Conservation (phyloP, 2,329 filamentous ascomycete species). For the Stagonosporopsis vannaccii region DNA sequence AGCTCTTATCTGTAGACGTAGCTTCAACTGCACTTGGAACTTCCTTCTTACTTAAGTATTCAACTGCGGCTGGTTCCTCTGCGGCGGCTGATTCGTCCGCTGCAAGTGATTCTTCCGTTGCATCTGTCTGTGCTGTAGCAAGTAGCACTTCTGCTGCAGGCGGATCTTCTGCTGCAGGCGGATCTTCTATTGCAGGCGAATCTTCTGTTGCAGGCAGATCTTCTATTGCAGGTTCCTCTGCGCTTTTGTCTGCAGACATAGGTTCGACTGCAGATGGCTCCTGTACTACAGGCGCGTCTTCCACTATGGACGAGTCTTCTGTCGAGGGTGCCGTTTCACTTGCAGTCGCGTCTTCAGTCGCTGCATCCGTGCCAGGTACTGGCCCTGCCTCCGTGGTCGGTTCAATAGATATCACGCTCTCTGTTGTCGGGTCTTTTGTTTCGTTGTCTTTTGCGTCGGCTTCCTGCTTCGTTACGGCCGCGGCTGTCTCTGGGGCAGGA, state of each 20-base stretch:
- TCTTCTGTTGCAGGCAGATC: neutral
- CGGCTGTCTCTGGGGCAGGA: slow-evolving; percentile 3
- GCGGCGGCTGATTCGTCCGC: neutral
- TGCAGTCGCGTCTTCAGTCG: neutral
- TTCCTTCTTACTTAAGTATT: neutral
- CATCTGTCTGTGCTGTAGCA: neutral
- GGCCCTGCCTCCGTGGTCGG: neutral
- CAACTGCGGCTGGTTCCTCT: neutral
- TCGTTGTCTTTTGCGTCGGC: neutral
- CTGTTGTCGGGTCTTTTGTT: neutral
- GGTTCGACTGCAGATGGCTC: neutral
- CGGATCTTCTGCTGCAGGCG: neutral
- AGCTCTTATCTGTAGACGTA: neutral
- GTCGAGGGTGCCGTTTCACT: neutral
- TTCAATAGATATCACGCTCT: neutral
- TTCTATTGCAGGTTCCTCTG: neutral
- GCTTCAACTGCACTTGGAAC: neutral
- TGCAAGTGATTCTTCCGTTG: neutral
- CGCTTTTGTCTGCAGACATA: no score
- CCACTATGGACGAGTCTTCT: neutral
- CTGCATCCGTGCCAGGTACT: neutral
- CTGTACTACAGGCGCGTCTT: neutral
- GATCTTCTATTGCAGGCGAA: neutral
- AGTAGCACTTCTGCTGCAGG: neutral
- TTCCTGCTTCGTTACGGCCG: neutral